A percentile compares a stretch with the other conserved stretches of the same genome.
Evolutionary conservation across 345 rosid genomes (phyloP).

Genomic region (Cardamine resedifolia): DNA sequence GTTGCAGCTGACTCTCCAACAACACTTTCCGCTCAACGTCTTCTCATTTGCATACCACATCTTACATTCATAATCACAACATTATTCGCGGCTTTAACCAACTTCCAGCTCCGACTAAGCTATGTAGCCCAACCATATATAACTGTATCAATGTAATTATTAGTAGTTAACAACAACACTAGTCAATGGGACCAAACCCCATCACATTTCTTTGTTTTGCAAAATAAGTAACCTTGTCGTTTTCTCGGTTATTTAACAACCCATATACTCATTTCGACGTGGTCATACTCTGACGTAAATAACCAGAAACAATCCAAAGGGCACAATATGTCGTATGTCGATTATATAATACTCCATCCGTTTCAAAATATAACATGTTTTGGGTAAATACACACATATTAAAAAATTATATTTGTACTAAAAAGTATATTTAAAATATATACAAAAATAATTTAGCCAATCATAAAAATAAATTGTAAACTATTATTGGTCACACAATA

Average conservation of each 20-base stretch:
- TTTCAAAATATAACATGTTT: too few species aligned
- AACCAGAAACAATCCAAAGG: too few species aligned
- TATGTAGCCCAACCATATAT: neutral
- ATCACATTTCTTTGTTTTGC: neutral
- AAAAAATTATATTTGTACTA: too few species aligned
- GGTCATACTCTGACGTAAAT: too few species aligned
- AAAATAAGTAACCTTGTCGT: neutral
- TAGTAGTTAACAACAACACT: too few species aligned
- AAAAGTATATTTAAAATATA: too few species aligned
- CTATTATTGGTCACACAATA: too few species aligned
- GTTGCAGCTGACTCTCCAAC: constrained; percentile 24
- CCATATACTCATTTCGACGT: neutral
- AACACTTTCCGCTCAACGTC: neutral
- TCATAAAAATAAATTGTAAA: too few species aligned
- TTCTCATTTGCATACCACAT: neutral
- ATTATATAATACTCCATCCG: too few species aligned
- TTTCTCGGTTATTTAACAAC: neutral
- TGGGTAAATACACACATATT: too few species aligned
- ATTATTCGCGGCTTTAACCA: neutral
- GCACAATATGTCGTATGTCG: too few species aligned
- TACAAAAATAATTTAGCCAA: too few species aligned
- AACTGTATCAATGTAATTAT: neutral
- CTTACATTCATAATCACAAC: neutral
- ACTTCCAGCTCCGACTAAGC: neutral
- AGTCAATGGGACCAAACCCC: neutral